Percentiles rank a stretch among this genome's conserved stretches.
Evolutionary conservation across 352 stramenopile genomes (phyloP).

Genomic region (Lagenidium giganteum): DNA sequence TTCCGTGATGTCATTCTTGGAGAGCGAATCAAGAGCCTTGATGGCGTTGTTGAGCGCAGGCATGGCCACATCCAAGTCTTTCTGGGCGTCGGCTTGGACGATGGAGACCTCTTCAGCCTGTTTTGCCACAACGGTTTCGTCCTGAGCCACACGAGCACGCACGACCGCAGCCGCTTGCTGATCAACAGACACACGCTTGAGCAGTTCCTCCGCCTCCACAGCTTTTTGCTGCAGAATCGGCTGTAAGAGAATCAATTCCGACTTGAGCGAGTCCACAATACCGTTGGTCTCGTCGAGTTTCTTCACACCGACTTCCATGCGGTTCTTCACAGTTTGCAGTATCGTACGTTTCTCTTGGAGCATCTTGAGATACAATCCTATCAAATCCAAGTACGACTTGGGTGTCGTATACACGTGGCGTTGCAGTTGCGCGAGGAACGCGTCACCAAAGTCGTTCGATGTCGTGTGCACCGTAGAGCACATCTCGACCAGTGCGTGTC

Average conservation of each 20-base stretch:
- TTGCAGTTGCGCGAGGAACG: slow-evolving; percentile 88
- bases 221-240: slow-evolving; percentile 89
- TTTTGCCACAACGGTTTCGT: slow-evolving; percentile 89
- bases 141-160: slow-evolving; percentile 79
- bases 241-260: slow-evolving; percentile 89
- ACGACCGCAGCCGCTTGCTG: slow-evolving; percentile 89
- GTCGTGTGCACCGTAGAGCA: slow-evolving; percentile 92
- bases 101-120: slow-evolving; percentile 88
- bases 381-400: slow-evolving; percentile 96
- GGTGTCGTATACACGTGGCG: slow-evolving; percentile 95
- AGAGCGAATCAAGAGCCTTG: slow-evolving; percentile 86
- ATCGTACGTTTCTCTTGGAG: slow-evolving; percentile 82
- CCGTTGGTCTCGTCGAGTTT: slow-evolving; percentile 94
- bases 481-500: slow-evolving; percentile 82
- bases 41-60: slow-evolving; percentile 87
- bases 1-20: slow-evolving; percentile 93
- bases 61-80: slow-evolving; percentile 91
- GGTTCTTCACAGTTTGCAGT: slow-evolving; percentile 78
- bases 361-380: slow-evolving; percentile 92
- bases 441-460: slow-evolving; percentile 81
- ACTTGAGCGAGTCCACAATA: slow-evolving; percentile 92
- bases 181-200: slow-evolving; percentile 91
- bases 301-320: slow-evolving; percentile 90
- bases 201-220: slow-evolving; percentile 86
- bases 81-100: slow-evolving; percentile 91